A percentile compares a stretch with the other conserved stretches of the same genome.
These are phyloP conservation scores for Lasiosphaeris hirsuta DNA, from an alignment of 495 filamentous ascomycete genomes.

Conservation along the genomic window DNA sequence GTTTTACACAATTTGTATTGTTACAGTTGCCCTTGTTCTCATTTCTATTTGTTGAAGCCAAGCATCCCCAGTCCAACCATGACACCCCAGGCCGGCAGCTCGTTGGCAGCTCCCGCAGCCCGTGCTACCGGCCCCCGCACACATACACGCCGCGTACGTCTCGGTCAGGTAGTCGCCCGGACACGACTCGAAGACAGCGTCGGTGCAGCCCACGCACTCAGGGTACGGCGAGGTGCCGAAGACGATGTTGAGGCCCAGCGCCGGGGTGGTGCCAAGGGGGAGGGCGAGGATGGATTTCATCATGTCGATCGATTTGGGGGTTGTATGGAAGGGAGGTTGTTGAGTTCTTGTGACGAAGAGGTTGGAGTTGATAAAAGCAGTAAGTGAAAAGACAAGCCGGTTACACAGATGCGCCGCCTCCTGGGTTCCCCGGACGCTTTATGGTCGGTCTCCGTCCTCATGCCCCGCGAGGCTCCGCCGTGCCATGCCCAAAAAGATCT, in stretches of 20 bases:
- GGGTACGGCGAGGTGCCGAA: conserved; percentile 6
- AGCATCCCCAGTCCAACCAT: conserved; percentile 4
- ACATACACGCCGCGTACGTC: not conserved
- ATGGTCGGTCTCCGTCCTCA: too few relatives aligned
- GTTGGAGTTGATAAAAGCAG: too few relatives aligned
- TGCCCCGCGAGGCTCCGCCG: too few relatives aligned
- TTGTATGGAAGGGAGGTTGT: too few relatives aligned
- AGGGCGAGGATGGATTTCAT: not conserved
- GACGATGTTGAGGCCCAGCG: conserved; percentile 1
- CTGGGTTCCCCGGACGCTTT: too few relatives aligned
- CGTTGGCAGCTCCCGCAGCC: not conserved
- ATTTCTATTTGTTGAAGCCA: not conserved
- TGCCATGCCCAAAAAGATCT: too few relatives aligned
- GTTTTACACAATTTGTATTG: too few relatives aligned
- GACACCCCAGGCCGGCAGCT: not conserved
- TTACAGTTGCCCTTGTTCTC: too few relatives aligned
- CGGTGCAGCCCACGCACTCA: not conserved
- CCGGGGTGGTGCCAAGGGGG: not conserved
- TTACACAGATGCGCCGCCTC: too few relatives aligned
- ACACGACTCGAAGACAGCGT: conserved; percentile 2
- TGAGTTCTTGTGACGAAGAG: too few relatives aligned
- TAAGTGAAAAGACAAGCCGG: too few relatives aligned
- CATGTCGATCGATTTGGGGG: not conserved
- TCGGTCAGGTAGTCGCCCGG: not conserved
- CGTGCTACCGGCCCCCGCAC: not conserved